phyloP scores from a whole-genome alignment of 1,284 basidiomycete species.

The Ganoderma sinense region DNA sequence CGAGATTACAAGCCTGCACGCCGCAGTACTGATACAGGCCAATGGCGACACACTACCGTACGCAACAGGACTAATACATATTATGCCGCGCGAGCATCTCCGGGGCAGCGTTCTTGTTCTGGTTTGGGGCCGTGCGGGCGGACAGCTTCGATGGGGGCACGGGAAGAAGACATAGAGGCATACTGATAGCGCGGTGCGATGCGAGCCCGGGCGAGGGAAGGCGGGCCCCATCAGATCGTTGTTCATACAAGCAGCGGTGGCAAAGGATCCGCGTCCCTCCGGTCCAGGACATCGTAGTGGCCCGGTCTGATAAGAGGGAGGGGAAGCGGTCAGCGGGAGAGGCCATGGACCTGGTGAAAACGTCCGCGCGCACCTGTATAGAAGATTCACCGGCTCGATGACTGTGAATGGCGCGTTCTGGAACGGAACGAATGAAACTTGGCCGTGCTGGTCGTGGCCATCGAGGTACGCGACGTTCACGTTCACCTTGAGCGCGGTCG shows the following conservation, averaged over 20 bases:
- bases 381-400: conserved; percentile 61
- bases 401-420: conserved; percentile 52
- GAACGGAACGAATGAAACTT: conserved; percentile 79
- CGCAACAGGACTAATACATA: conserved; percentile 1
- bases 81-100: background rate
- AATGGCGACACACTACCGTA: conserved; percentile 12
- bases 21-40: conserved; percentile 6
- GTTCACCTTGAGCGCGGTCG: conserved; percentile 72
- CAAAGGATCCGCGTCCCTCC: conserved; percentile 34
- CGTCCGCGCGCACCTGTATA: conserved; percentile 68
- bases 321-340: conserved; percentile 10
- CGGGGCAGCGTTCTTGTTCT: background rate
- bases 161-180: background rate
- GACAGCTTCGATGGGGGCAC: background rate
- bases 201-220: background rate
- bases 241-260: conserved; percentile 22
- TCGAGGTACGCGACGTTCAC: conserved; percentile 86
- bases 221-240: background rate
- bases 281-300: conserved; percentile 47
- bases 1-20: conserved; percentile 5
- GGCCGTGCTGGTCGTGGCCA: conserved; percentile 48
- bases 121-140: background rate
- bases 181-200: background rate
- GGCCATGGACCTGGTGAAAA: conserved; percentile 3
- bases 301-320: conserved; percentile 38